Evolutionary conservation across 202 grass and related monocot genomes (phyloP).

Genomic region (Dendrocalamus latiflorus): DNA sequence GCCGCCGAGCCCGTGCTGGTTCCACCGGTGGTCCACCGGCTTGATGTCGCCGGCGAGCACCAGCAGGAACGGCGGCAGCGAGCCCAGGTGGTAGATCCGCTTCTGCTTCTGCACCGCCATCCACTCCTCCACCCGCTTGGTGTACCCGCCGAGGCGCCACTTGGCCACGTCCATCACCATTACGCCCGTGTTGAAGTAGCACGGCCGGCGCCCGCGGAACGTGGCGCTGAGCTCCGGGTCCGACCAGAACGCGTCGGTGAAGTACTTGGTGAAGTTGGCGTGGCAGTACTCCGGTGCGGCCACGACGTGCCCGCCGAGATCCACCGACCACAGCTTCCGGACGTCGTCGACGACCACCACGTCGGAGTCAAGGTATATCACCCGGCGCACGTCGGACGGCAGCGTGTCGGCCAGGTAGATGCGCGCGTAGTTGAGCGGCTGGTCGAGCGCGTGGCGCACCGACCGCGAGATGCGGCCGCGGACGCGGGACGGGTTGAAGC

Average conservation of each 20-base stretch:
- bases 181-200: constrained; percentile 83
- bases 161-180: constrained; percentile 77
- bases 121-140: constrained; percentile 71
- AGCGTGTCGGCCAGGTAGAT: constrained; percentile 75
- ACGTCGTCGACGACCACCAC: constrained; percentile 65
- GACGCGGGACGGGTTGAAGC: constrained; percentile 59
- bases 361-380: constrained; percentile 76
- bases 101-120: constrained; percentile 84
- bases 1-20: constrained; percentile 84
- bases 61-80: constrained; percentile 67
- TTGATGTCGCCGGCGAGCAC: constrained; percentile 72
- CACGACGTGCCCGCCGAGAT: constrained; percentile 32
- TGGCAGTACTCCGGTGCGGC: constrained; percentile 73
- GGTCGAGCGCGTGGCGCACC: constrained; percentile 65
- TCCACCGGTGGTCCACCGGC: constrained; percentile 73
- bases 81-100: constrained; percentile 85
- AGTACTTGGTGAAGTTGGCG: constrained; percentile 78
- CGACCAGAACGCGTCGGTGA: constrained; percentile 63
- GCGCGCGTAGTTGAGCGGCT: constrained; percentile 72
- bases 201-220: constrained; percentile 40
- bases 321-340: constrained; percentile 43
- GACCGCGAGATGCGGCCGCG: constrained; percentile 53
- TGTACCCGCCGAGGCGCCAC: constrained; percentile 59
- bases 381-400: constrained; percentile 29
- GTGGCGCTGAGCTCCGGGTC: constrained; percentile 34